Evolutionary conservation across 2,329 filamentous ascomycete genomes (phyloP), one percentile per base, ranked within the genome.

Genomic region (Davidsoniella virescens): DNA sequence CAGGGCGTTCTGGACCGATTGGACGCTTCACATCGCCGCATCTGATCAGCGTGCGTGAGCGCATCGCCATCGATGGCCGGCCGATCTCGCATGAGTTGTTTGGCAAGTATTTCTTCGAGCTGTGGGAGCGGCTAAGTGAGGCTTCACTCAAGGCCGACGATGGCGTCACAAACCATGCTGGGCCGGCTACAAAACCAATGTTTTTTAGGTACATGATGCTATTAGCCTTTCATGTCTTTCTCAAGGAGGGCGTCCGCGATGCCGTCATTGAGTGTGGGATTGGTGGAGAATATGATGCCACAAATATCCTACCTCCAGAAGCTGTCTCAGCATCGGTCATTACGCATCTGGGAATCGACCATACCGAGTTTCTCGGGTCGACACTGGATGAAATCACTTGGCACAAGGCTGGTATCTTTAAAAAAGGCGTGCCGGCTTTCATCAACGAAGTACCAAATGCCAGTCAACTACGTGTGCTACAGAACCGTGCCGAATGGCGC

Each of bases 161-260:
- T 44, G 51, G 56, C 8, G 52, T 60, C 7, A 72, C 69, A 1
- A 69, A 70, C 12, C 70, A 70, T 12, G 75, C 76, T 0, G 53
- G 50, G 6, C 70, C 79, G 0, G 65, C 64, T 1, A 76, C 76
- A 1, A 94, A 93, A 62, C 92, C 92, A 0, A 84, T 87, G 47
- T 96, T 93, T 64, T 96, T 96, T 63, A 82, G 90, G 25, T 95
- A 85, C 61, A 64, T 98, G 60, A 95, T 90, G 0, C 71, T 98
- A 37, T 75, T 95, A 67, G 88, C 88, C 1, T 77, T 94, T 58
- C 87, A 94, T 59, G 74, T 81, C 1, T 98, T 94, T 58, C 60
- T 93, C 23, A 64, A 71, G 44, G 82, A 92, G 61, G 80, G 82
- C 1, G 80, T 95, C 0, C 72, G 80, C 55, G 78, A 78, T 16